phyloP scores from a whole-genome alignment of 2,329 filamentous ascomycete genomes.

The Botrytis hyacinthi region DNA sequence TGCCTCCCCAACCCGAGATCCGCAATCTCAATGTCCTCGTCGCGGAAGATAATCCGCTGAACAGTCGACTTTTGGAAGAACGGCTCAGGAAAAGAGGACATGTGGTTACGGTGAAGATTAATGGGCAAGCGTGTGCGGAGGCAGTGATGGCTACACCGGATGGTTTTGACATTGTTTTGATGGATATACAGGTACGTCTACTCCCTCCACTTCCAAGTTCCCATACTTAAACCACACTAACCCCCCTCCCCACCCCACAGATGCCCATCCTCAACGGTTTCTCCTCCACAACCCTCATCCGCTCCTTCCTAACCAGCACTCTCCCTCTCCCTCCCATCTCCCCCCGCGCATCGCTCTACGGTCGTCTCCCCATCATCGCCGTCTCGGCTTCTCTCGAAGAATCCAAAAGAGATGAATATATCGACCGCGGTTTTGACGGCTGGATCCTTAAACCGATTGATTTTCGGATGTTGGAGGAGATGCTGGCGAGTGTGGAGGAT shows the following conservation, averaged over 20 bases:
- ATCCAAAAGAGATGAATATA: constrained; percentile 63
- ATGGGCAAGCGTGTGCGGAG: constrained; percentile 79
- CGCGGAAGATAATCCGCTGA: constrained; percentile 86
- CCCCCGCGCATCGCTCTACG: constrained; percentile 53
- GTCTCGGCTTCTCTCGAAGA: constrained; percentile 74
- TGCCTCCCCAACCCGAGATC: constrained; percentile 24
- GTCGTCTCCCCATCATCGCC: constrained; percentile 76
- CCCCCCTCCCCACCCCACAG: constrained; percentile 44
- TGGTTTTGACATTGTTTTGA: constrained; percentile 75
- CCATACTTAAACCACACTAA: neutral
- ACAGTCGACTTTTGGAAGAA: constrained; percentile 78
- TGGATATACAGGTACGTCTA: constrained; percentile 84
- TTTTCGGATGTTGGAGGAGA: constrained; percentile 67
- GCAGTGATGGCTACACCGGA: constrained; percentile 62
- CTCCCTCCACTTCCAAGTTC: too few species aligned
- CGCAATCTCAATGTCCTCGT: constrained; percentile 59
- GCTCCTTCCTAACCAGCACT: constrained; percentile 52
- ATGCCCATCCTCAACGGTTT: constrained; percentile 92
- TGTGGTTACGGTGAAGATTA: constrained; percentile 67
- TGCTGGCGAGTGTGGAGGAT: constrained; percentile 69
- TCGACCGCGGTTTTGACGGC: constrained; percentile 79
- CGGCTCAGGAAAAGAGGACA: constrained; percentile 75
- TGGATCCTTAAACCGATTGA: constrained; percentile 90
- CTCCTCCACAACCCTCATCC: constrained; percentile 78
- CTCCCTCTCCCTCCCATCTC: constrained; percentile 27